phyloP scores from a whole-genome alignment of 129 eudicot species.

The Heracleum sosnowskyi region DNA sequence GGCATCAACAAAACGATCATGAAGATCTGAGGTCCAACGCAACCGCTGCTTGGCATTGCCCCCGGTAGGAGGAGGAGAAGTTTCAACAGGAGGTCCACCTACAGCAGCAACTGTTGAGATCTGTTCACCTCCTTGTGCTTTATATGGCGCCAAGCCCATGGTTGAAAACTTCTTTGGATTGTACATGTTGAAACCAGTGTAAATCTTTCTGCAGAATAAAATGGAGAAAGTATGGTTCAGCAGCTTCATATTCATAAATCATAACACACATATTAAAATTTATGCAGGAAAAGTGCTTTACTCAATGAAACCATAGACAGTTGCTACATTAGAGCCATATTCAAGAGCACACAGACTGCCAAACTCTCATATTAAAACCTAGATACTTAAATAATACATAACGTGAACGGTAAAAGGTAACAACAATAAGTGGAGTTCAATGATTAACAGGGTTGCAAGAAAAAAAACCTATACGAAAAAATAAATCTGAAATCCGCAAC shows the following conservation, averaged over 20 bases:
- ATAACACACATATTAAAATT: not conserved
- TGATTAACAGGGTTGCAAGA: no score
- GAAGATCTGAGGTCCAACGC: conserved; percentile 42
- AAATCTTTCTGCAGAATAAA: not conserved
- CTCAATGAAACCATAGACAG: not conserved
- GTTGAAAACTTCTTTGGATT: conserved; percentile 14
- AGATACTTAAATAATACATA: not conserved
- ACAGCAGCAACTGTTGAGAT: not conserved
- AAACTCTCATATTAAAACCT: not conserved
- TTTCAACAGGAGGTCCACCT: conserved; percentile 13
- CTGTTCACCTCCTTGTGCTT: conserved; percentile 8
- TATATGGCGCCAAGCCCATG: conserved; percentile 8
- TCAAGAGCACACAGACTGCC: not conserved
- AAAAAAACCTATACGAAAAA: no score
- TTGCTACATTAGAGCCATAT: not conserved
- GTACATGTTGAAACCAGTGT: not conserved
- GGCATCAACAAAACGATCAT: conserved; percentile 42
- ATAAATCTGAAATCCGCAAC: no score
- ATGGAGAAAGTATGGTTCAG: not conserved
- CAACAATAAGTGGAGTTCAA: not conserved
- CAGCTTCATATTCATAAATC: not conserved
- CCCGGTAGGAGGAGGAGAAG: conserved; percentile 8
- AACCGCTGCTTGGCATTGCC: conserved; percentile 22
- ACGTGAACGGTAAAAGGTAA: not conserved
- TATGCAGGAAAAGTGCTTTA: not conserved